Evolutionary conservation across 805 yeast species (phyloP).

Genomic region (Hanseniaspora meyeri): DNA sequence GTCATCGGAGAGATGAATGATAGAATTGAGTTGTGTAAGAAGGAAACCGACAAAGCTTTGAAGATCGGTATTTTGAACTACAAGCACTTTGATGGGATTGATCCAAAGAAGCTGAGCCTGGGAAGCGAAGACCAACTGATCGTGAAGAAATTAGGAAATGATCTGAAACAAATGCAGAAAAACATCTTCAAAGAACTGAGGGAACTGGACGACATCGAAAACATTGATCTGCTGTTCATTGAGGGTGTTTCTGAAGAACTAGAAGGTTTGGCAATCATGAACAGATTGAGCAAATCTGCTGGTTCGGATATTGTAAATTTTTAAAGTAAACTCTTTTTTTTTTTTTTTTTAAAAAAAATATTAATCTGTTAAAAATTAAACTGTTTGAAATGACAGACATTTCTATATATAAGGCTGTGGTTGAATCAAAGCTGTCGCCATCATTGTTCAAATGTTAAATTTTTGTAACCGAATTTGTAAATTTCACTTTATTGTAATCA

Average conservation of each 20-base stretch:
- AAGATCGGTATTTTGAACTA: conserved; percentile 21
- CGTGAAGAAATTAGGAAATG: conserved; percentile 31
- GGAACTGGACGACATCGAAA: conserved; percentile 53
- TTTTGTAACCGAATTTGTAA: neutral
- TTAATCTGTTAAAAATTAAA: neutral
- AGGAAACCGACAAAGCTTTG: conserved; percentile 23
- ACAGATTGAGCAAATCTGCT: conserved; percentile 78
- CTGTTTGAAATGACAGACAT: neutral
- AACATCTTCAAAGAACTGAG: conserved; percentile 64
- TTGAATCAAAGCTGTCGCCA: neutral
- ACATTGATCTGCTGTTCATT: conserved; percentile 60
- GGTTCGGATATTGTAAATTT: conserved; percentile 19
- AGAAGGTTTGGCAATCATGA: conserved; percentile 93
- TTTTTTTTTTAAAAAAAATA: neutral
- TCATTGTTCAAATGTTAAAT: neutral
- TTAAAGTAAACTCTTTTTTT: neutral
- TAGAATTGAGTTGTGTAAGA: conserved; percentile 12
- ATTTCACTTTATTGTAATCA: neutral
- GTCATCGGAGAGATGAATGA: conserved; percentile 3
- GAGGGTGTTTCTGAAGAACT: conserved; percentile 66
- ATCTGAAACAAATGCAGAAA: conserved; percentile 50
- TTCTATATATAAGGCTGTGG: neutral
- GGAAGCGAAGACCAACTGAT: neutral
- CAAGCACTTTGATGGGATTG: conserved; percentile 44
- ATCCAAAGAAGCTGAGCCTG: conserved; percentile 13